phyloP scores from a whole-genome alignment of 306 rosid species.

The Aeschynomene evenia region DNA sequence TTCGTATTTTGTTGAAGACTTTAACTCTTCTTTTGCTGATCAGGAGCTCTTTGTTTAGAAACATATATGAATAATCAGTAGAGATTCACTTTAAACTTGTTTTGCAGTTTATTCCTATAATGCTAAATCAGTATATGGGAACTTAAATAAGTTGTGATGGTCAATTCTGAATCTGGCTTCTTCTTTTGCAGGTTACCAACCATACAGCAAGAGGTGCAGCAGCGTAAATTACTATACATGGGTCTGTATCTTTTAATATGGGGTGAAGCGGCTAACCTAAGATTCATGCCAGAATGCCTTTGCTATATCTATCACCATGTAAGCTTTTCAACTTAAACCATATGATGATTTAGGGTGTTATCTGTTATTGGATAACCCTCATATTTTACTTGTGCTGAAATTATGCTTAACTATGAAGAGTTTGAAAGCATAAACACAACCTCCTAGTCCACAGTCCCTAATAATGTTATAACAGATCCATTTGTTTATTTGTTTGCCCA shows the following conservation, averaged over 20 bases:
- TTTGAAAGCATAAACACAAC: background rate
- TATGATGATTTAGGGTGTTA: background rate
- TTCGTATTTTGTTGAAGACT: slow-evolving; percentile 12
- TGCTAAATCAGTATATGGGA: background rate
- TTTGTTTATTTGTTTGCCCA: background rate
- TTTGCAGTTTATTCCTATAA: slow-evolving; percentile 1
- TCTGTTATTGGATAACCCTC: background rate
- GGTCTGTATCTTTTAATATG: slow-evolving; percentile 95
- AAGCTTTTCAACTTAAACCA: slow-evolving; percentile 29
- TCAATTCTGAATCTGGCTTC: slow-evolving; percentile 14
- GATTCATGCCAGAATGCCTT: slow-evolving; percentile 99
- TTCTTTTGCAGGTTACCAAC: slow-evolving; percentile 82
- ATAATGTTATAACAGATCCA: background rate
- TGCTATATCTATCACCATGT: slow-evolving; percentile 99
- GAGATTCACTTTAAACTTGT: background rate
- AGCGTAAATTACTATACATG: slow-evolving; percentile 93
- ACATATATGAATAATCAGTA: background rate
- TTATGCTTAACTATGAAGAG: background rate
- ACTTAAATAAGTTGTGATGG: slow-evolving; percentile 16
- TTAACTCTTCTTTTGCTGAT: background rate
- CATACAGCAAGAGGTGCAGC: slow-evolving; percentile 98
- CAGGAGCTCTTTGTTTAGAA: slow-evolving; percentile 9
- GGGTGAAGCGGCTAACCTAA: slow-evolving; percentile 99
- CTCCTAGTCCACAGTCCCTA: background rate
- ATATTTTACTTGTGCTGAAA: background rate